Evolutionary conservation across 2,329 filamentous ascomycete species (phyloP).

Genomic region (Trichophyton rubrum): DNA sequence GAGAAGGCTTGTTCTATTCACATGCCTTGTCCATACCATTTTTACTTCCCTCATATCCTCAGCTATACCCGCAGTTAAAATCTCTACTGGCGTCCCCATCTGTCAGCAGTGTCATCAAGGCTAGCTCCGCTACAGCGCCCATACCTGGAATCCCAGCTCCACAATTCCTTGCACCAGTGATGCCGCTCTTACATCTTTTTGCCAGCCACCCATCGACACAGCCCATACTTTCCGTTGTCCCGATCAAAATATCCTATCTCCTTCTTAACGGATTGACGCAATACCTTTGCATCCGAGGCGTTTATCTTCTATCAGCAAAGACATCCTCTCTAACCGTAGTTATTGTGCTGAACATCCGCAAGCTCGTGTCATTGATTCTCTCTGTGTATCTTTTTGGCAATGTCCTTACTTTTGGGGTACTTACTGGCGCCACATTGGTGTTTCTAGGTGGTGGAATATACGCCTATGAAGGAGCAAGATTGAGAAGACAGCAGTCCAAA

Average conservation of each 20-base stretch:
- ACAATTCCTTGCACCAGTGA: slow-evolving; percentile 41
- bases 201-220: slow-evolving; percentile 16
- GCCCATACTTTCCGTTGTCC: slow-evolving; percentile 19
- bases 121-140: slow-evolving; percentile 32
- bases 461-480: slow-evolving; percentile 52
- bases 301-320: slow-evolving; percentile 81
- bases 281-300: slow-evolving; percentile 86
- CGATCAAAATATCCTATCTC: slow-evolving; percentile 29
- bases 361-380: slow-evolving; percentile 77
- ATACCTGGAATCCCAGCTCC: slow-evolving; percentile 43
- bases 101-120: slow-evolving; percentile 16
- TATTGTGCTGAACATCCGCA: slow-evolving; percentile 89
- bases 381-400: slow-evolving; percentile 96
- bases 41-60: slow-evolving; percentile 28
- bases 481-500: slow-evolving; percentile 16
- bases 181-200: slow-evolving; percentile 15
- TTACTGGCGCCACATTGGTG: slow-evolving; percentile 70
- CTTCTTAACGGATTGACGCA: slow-evolving; percentile 61
- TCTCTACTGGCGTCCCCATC: slow-evolving; percentile 25
- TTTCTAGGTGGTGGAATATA: slow-evolving; percentile 88
- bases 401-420: slow-evolving; percentile 58
- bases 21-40: slow-evolving; percentile 40
- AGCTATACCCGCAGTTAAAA: slow-evolving; percentile 26
- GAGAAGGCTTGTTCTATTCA: slow-evolving; percentile 92
- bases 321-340: slow-evolving; percentile 90